phyloP scores from a whole-genome alignment of 768 basidiomycete genomes.

The Phlebiopsis gigantea region DNA sequence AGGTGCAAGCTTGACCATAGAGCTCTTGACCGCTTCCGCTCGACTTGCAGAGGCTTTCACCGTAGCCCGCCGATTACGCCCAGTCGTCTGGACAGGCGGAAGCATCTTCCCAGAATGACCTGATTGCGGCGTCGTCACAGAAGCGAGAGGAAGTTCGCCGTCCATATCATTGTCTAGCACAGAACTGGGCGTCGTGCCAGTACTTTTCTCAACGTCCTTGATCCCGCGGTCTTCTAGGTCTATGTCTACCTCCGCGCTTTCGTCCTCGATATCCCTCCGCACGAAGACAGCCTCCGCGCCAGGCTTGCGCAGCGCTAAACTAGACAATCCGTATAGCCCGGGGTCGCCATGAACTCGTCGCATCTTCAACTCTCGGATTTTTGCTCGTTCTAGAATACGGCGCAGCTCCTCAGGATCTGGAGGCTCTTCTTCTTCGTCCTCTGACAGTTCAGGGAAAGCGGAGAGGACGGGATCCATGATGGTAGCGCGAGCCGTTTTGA shows the following conservation, averaged over 20 bases:
- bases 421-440: slow-evolving; percentile 29
- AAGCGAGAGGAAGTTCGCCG: slow-evolving; percentile 14
- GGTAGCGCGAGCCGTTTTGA: slow-evolving; percentile 43
- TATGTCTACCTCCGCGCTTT: slow-evolving; percentile 58
- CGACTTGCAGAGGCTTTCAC: slow-evolving; percentile 10
- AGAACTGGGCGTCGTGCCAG: background rate
- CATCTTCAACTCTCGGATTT: slow-evolving; percentile 53
- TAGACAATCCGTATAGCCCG: slow-evolving; percentile 11
- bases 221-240: slow-evolving; percentile 30
- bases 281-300: slow-evolving; percentile 42
- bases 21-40: background rate
- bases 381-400: slow-evolving; percentile 42
- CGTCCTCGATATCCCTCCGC: slow-evolving; percentile 53
- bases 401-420: slow-evolving; percentile 36
- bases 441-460: slow-evolving; percentile 24
- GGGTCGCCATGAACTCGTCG: slow-evolving; percentile 34
- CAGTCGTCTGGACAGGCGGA: background rate
- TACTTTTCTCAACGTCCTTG: background rate
- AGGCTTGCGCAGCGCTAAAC: slow-evolving; percentile 18
- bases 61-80: slow-evolving; percentile 5
- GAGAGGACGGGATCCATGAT: slow-evolving; percentile 44
- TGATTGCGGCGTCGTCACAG: slow-evolving; percentile 10
- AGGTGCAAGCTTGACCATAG: background rate
- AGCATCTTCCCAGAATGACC: background rate
- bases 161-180: slow-evolving; percentile 8